Evolutionary conservation across 768 basidiomycete genomes (phyloP).

Genomic region (Russula sp.): DNA sequence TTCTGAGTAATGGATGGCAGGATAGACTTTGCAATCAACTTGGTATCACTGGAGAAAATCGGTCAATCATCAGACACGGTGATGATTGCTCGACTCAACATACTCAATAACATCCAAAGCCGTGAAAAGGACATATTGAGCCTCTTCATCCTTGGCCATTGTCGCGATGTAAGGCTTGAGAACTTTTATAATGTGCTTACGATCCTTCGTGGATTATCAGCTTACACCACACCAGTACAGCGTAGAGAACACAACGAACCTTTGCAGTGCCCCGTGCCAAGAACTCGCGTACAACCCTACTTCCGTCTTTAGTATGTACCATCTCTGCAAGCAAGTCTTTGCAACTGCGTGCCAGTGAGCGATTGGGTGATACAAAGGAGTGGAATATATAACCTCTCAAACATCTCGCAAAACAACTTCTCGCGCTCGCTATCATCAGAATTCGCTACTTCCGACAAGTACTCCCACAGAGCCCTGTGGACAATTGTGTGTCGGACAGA

Average conservation of each 20-base stretch:
- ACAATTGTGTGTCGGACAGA: conserved; percentile 84
- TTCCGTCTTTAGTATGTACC: conserved; percentile 92
- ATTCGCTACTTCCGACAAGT: conserved; percentile 59
- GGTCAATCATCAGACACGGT: not conserved
- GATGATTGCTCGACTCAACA: conserved; percentile 38
- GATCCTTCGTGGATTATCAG: conserved; percentile 50
- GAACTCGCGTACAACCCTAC: conserved; percentile 81
- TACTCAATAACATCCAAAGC: conserved; percentile 89
- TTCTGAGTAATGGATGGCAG: conserved; percentile 63
- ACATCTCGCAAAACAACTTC: conserved; percentile 72
- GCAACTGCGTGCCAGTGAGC: conserved; percentile 47
- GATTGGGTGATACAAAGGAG: not conserved
- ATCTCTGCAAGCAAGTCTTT: conserved; percentile 87
- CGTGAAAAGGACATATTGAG: conserved; percentile 85
- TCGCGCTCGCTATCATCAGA: conserved; percentile 66
- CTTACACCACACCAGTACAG: not conserved
- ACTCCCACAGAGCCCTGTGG: conserved; percentile 86
- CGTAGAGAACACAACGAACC: conserved; percentile 39
- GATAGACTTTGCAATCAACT: conserved; percentile 78
- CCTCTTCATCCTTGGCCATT: conserved; percentile 87
- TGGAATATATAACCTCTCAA: conserved; percentile 57
- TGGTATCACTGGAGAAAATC: conserved; percentile 67
- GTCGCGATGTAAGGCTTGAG: conserved; percentile 87
- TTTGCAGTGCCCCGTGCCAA: conserved; percentile 82
- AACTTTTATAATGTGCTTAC: conserved; percentile 86